phyloP scores from a whole-genome alignment of 257 asterid species.

The Gentiana straminea region DNA sequence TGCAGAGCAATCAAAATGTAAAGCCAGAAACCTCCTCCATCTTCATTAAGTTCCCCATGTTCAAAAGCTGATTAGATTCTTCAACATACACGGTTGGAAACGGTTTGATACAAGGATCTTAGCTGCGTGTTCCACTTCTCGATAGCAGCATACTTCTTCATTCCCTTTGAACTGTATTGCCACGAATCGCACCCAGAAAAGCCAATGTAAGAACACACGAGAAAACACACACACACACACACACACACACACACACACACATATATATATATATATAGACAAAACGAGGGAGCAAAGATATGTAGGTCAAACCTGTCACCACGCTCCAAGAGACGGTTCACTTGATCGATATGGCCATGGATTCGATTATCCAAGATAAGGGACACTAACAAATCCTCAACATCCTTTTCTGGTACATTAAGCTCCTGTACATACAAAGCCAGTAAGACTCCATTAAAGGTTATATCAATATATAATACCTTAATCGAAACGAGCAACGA shows the following conservation, averaged over 20 bases:
- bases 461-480: background rate
- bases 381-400: conserved; percentile 81
- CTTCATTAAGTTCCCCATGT: too few relatives aligned
- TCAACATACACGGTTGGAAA: conserved; percentile 69
- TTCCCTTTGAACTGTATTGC: conserved; percentile 70
- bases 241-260: background rate
- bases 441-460: background rate
- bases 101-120: conserved; percentile 62
- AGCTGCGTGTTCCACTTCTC: conserved; percentile 97
- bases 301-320: conserved; percentile 68
- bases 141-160: conserved; percentile 81
- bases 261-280: background rate
- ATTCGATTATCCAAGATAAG: conserved; percentile 87
- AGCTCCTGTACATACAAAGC: conserved; percentile 54
- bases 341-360: conserved; percentile 94
- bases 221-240: background rate
- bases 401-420: conserved; percentile 94
- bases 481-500: background rate
- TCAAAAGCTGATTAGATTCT: too few relatives aligned
- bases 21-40: too few relatives aligned
- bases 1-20: too few relatives aligned
- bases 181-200: background rate
- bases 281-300: conserved; percentile 1
- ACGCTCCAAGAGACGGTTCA: conserved; percentile 78
- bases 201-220: background rate